Percentiles rank a stretch among this genome's conserved stretches.
Evolutionary conservation across 2,329 filamentous ascomycete genomes (phyloP).

Genomic region (Verticillium nonalfalfae): DNA sequence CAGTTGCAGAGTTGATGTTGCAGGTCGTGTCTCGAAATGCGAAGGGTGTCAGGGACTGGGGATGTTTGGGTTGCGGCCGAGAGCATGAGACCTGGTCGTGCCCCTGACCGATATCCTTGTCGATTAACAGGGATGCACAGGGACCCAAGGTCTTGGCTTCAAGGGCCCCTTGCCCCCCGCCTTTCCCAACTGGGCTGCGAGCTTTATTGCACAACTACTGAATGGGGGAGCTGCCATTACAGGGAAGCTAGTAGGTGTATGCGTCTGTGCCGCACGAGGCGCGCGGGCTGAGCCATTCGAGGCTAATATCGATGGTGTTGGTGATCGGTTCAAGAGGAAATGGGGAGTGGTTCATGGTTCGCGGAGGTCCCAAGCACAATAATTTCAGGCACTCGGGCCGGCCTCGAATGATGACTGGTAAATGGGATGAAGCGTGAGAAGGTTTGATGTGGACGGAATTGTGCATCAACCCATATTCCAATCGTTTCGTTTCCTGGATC

Average conservation of each 20-base stretch:
- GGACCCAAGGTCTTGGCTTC: not conserved
- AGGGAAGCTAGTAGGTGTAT: not conserved
- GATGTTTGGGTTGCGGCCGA: not conserved
- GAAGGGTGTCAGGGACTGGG: constrained; percentile 1
- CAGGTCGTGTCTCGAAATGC: constrained; percentile 4
- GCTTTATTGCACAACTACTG: not conserved
- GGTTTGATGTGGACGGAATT: not conserved
- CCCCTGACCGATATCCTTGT: not conserved
- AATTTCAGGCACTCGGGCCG: not conserved
- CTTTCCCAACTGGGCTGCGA: not conserved
- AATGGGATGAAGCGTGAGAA: not conserved
- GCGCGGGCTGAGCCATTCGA: not conserved
- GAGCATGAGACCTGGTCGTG: not conserved
- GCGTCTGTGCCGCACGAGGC: not conserved
- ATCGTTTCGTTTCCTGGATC: not conserved
- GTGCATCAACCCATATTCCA: not conserved
- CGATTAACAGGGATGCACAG: not conserved
- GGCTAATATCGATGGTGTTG: not conserved
- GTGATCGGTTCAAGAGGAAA: not conserved
- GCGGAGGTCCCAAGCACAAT: not conserved
- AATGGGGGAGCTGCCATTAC: not conserved
- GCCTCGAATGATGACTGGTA: not conserved
- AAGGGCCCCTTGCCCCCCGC: not conserved
- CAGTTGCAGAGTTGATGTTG: constrained; percentile 2
- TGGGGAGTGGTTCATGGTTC: not conserved